Conservation (phyloP, 768 basidiomycete species). For the Hydnum rufescens region DNA sequence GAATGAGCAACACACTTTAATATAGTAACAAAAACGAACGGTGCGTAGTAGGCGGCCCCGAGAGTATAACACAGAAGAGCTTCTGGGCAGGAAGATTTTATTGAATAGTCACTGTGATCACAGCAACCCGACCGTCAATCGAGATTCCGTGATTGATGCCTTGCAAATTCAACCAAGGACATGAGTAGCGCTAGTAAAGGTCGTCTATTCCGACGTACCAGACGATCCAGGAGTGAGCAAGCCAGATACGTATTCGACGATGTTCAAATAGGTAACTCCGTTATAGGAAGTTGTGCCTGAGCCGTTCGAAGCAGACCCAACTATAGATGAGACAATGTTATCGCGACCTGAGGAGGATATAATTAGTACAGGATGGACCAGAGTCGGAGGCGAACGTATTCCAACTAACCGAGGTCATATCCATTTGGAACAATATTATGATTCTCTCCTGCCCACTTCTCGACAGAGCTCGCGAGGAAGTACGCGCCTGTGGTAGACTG, state of each 20-base stretch:
- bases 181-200: not conserved
- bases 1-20: too few relatives aligned
- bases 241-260: not conserved
- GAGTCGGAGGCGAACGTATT: not conserved
- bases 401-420: not conserved
- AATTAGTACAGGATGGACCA: not conserved
- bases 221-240: not conserved
- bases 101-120: not conserved
- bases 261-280: not conserved
- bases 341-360: not conserved
- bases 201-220: not conserved
- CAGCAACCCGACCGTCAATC: not conserved
- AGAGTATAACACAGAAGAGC: too few relatives aligned
- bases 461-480: constrained; percentile 1
- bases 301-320: not conserved
- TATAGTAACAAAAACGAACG: too few relatives aligned
- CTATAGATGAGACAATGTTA: not conserved
- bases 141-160: constrained; percentile 3
- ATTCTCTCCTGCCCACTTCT: not conserved
- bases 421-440: constrained; percentile 1
- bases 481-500: not conserved
- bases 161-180: not conserved
- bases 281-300: not conserved
- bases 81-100: not conserved
- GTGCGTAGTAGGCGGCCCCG: too few relatives aligned